These are phyloP conservation scores for Wickerhamiella australiensis DNA, from an alignment of 805 yeast species.

Conservation along the genomic window DNA sequence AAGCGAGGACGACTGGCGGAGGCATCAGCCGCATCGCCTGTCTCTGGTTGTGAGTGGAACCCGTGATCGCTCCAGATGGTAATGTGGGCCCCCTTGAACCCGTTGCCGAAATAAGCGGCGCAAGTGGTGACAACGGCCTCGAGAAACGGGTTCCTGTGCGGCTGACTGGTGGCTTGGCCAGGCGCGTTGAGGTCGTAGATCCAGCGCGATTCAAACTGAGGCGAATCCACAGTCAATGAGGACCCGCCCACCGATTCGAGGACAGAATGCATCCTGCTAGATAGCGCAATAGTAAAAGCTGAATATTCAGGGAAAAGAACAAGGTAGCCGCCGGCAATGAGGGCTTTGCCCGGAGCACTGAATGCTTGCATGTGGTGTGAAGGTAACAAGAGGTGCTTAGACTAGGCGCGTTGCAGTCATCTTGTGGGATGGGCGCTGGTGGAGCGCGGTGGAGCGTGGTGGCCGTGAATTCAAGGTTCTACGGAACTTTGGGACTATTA, in stretches of 20 bases:
- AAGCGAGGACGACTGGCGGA: slow-evolving; percentile 31
- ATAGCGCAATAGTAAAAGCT: slow-evolving; percentile 75
- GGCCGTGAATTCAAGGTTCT: no score
- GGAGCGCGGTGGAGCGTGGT: no score
- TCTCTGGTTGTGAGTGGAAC: slow-evolving; percentile 63
- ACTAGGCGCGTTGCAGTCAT: background rate
- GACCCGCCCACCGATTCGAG: slow-evolving; percentile 31
- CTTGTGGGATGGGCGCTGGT: no score
- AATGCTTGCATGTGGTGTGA: slow-evolving; percentile 33
- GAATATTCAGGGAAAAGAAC: slow-evolving; percentile 67
- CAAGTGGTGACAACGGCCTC: slow-evolving; percentile 49
- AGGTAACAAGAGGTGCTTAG: no score
- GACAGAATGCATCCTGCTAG: slow-evolving; percentile 80
- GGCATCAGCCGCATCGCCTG: background rate
- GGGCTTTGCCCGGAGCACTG: slow-evolving; percentile 93
- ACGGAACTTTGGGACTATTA: no score
- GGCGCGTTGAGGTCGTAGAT: slow-evolving; percentile 6
- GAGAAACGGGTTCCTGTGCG: slow-evolving; percentile 56
- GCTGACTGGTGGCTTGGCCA: background rate
- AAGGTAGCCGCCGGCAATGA: slow-evolving; percentile 87
- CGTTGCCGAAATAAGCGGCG: slow-evolving; percentile 38
- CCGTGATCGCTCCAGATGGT: slow-evolving; percentile 75
- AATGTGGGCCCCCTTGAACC: slow-evolving; percentile 31
- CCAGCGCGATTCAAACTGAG: slow-evolving; percentile 23
- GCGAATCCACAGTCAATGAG: slow-evolving; percentile 16